Evolutionary conservation across 2,329 filamentous ascomycete species (phyloP), one percentile per base, ranked within the genome.

Genomic region (Botrytis tulipae): DNA sequence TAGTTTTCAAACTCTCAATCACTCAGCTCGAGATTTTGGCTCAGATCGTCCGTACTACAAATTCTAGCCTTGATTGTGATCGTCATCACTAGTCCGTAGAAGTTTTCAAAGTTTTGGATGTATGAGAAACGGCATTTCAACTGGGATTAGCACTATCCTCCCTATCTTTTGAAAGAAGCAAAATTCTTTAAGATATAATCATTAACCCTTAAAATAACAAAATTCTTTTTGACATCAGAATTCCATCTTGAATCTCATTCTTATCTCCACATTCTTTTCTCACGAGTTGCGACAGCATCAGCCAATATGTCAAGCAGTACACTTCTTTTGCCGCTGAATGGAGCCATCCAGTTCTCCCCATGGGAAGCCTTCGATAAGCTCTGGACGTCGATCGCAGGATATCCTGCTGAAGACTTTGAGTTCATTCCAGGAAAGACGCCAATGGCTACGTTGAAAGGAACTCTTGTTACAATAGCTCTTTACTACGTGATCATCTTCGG

Each of bases 401-500:
- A 95, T 84, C 91, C 93, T 77, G 91, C 93, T 76, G 90, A 93
- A 78, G 91, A 97, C 76, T 98, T 98, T 85, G 85, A 88, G 77
- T 98, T 98, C 84, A 86, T 90, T 74, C 88, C 91, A 60, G 93
- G 93, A 80, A 85, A 90, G 83, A 98, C 95, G 44, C 93, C 94
- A 76, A 92, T 98, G 88, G 97, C 95, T 72, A 98, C 95, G 6
- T 86, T 98, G 80, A 92, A 91, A 83, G 90, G 93, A 84, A 95
- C 93, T 68, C 89, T 90, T 74, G 88, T 92, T 78, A 92, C 94
- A 82, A 91, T 98, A 78, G 85, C 93, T 81, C 85, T 93, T 82
- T 99, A 98, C 90, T 98, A 98, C 84, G 85, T 92, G 78, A 86
- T 97, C 84, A 96, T 98, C 81, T 97, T 98, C 78, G 94, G 95